These are phyloP conservation scores for Pleurotus cornucopiae DNA, from an alignment of 768 basidiomycete genomes.

Conservation along the genomic window DNA sequence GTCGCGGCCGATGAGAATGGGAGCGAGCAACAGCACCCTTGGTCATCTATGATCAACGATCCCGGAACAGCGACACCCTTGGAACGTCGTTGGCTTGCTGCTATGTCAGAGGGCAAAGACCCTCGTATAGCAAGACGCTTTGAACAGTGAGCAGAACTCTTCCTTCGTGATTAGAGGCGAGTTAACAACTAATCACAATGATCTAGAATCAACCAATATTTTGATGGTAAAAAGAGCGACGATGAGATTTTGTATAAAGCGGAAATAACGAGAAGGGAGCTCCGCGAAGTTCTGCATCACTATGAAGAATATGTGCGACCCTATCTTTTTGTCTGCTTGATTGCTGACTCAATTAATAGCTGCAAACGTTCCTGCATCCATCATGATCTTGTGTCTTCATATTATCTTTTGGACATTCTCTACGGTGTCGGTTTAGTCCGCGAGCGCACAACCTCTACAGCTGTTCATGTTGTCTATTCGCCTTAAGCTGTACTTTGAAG, in stretches of 20 bases:
- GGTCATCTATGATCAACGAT: slow-evolving; percentile 71
- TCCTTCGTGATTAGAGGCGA: not conserved
- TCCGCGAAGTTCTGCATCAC: slow-evolving; percentile 77
- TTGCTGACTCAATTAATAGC: slow-evolving; percentile 17
- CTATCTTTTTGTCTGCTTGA: not conserved
- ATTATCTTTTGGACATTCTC: too few species aligned
- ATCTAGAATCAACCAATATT: slow-evolving; percentile 82
- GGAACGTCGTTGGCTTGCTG: slow-evolving; percentile 81
- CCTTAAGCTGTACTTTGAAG: too few species aligned
- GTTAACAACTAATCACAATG: not conserved
- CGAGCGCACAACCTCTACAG: too few species aligned
- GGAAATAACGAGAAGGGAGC: slow-evolving; percentile 77
- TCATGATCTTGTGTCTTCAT: slow-evolving; percentile 12
- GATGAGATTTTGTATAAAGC: slow-evolving; percentile 93
- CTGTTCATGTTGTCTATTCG: too few species aligned
- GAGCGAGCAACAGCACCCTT: slow-evolving; percentile 40
- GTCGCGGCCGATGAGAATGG: slow-evolving; percentile 36
- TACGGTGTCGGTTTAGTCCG: too few species aligned
- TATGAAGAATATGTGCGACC: slow-evolving; percentile 83
- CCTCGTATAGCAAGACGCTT: slow-evolving; percentile 67
- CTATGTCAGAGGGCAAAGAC: slow-evolving; percentile 86
- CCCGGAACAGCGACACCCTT: slow-evolving; percentile 77
- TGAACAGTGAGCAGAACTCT: slow-evolving; percentile 53
- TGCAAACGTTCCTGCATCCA: slow-evolving; percentile 43
- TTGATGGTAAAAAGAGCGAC: slow-evolving; percentile 87